Evolutionary conservation across 371 early-diverging fungal genomes (phyloP), one percentile per base, ranked within the genome.

Genomic region (Conidiobolus incongruus): DNA sequence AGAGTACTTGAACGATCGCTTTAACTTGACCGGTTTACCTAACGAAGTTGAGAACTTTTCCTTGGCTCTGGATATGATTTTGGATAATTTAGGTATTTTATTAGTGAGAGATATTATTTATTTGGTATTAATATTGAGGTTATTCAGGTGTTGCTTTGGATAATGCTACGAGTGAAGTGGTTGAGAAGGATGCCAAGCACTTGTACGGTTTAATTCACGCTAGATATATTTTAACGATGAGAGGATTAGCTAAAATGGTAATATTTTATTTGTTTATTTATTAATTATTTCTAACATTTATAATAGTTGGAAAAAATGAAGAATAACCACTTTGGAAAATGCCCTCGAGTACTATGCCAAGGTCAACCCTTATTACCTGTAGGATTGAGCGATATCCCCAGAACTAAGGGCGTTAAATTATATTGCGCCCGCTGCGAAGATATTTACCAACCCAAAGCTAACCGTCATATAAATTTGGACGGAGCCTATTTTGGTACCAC

Each of bases 401-500:
- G 75, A 45, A 73, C 70, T 8, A 76, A 77, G 44, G 72, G 77
- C 0, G 81, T 98, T 35, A 89, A 89, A 58, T 59, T 92, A 55
- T 92, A 84, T 51, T 96, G 96, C 58, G 75, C 81, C 33, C 65
- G 80, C 7, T 96, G 94, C 59, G 80, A 85, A 51, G 94, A 95
- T 51, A 66, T 99, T 23, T 99, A 98, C 54, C 74, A 75, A 48
- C 91, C 98, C 17, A 77, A 75, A 55, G 77, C 81, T 24, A 64
- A 69, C 34, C 70, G 81, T 35, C 81, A 82, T 58, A 67, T 67
- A 6, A 50, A 67, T 30, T 72, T 97, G 28, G 99, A 98, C 55
- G 98, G 98, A 34, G 92, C 96, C 30, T 89, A 82, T 51, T 99
- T 94, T 61, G 98, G 98, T 23, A 85, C 86, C 19, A 85, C 95